These are phyloP conservation scores for Fusarium sp. DNA, from an alignment of 2,329 filamentous ascomycete genomes.

Conservation along the genomic window DNA sequence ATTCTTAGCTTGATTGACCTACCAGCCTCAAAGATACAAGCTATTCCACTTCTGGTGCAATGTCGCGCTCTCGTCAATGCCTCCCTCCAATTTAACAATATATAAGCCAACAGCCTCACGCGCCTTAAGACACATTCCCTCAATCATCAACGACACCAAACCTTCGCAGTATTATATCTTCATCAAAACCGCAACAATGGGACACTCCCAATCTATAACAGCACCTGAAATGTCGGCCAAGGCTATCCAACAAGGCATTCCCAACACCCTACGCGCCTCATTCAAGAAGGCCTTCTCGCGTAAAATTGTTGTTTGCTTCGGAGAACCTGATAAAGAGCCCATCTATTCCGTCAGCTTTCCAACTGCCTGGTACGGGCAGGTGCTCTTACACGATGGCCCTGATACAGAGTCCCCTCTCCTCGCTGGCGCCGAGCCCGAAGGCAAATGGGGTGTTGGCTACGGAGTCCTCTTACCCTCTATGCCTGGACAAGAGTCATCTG, in stretches of 20 bases:
- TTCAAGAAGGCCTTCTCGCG: conserved; percentile 16
- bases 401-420: conserved; percentile 2
- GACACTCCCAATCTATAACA: conserved; percentile 11
- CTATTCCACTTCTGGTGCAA: background rate
- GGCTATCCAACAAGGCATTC: conserved; percentile 3
- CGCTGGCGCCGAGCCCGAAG: background rate
- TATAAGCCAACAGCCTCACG: background rate
- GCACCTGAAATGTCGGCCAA: conserved; percentile 1
- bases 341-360: conserved; percentile 5
- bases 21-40: background rate
- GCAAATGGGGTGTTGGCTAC: conserved; percentile 4
- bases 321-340: conserved; percentile 10
- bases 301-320: conserved; percentile 18
- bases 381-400: conserved; percentile 21
- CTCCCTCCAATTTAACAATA: background rate
- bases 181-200: conserved; percentile 8
- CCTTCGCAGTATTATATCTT: background rate
- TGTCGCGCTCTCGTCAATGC: background rate
- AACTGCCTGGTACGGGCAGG: conserved; percentile 8
- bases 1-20: too few species aligned
- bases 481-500: background rate
- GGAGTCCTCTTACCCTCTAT: conserved; percentile 20
- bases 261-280: conserved; percentile 6
- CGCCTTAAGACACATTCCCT: fast-evolving
- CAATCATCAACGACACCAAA: background rate